Percentiles rank a stretch among this genome's conserved stretches.
phyloP scores from a whole-genome alignment of 345 rosid genomes.

The Eucalyptus microcorys region DNA sequence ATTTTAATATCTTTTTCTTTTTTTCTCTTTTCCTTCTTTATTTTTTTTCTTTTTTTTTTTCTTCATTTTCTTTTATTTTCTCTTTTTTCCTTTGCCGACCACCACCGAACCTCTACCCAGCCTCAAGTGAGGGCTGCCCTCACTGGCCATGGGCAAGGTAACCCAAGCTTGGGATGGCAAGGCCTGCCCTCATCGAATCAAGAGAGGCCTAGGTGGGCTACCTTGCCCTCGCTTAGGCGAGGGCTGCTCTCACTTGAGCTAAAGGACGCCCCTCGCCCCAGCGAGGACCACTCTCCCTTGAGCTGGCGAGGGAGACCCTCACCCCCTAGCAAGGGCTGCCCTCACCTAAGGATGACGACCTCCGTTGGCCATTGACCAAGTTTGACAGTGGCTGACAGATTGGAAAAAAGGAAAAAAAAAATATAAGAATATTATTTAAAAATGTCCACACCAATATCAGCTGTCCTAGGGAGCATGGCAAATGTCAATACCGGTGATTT shows the following conservation, averaged over 20 bases:
- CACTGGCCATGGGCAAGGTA: too few relatives aligned
- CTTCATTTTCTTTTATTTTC: fast-evolving
- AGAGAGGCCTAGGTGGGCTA: too few relatives aligned
- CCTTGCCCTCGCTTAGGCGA: fast-evolving
- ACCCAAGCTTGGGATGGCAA: too few relatives aligned
- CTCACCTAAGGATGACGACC: fast-evolving
- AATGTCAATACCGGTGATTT: fast-evolving
- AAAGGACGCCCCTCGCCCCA: fast-evolving
- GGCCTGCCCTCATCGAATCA: too few relatives aligned
- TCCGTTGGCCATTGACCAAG: fast-evolving
- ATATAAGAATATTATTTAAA: too few relatives aligned
- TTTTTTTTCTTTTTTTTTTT: too few relatives aligned
- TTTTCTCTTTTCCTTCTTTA: too few relatives aligned
- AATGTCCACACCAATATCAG: fast-evolving
- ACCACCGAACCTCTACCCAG: fast-evolving
- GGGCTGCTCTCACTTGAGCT: too few relatives aligned
- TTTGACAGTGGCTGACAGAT: fast-evolving
- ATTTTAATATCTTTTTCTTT: too few relatives aligned
- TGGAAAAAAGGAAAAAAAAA: fast-evolving
- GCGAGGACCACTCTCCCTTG: fast-evolving
- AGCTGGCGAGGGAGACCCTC: too few relatives aligned
- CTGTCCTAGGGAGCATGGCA: fast-evolving
- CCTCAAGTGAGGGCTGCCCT: too few relatives aligned
- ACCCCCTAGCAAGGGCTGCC: too few relatives aligned
- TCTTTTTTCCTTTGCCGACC: fast-evolving